Conservation (phyloP, 2,329 filamentous ascomycete species). For the Trichoderma sp. region DNA sequence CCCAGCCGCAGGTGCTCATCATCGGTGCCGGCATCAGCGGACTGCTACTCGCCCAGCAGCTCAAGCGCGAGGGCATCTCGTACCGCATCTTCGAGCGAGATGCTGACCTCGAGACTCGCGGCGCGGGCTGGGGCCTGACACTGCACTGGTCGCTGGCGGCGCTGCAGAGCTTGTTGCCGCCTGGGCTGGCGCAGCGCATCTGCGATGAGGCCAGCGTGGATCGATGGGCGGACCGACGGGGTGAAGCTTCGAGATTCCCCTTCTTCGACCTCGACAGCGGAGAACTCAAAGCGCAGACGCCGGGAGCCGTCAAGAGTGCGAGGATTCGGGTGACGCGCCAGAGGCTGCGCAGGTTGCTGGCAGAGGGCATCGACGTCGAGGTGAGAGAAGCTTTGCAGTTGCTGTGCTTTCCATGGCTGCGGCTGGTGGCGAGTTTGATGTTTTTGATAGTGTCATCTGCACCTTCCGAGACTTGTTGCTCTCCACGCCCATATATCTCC, state of each 20-base stretch:
- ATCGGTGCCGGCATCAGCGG: slow-evolving; percentile 45
- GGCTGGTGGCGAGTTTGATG: not conserved
- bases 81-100: slow-evolving; percentile 59
- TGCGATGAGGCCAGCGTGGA: slow-evolving; percentile 56
- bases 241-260: slow-evolving; percentile 53
- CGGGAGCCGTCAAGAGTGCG: slow-evolving; percentile 48
- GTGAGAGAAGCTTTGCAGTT: slow-evolving; percentile 36
- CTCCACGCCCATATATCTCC: not conserved
- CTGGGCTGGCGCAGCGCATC: slow-evolving; percentile 48
- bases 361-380: slow-evolving; percentile 50
- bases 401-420: not conserved
- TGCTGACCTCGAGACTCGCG: slow-evolving; percentile 49
- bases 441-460: not conserved
- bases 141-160: slow-evolving; percentile 63
- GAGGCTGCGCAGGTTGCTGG: slow-evolving; percentile 49
- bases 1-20: slow-evolving; percentile 39
- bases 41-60: slow-evolving; percentile 42
- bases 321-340: slow-evolving; percentile 52
- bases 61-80: slow-evolving; percentile 40
- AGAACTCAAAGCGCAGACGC: slow-evolving; percentile 46
- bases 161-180: slow-evolving; percentile 54
- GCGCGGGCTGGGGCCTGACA: slow-evolving; percentile 64
- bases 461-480: not conserved
- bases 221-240: slow-evolving; percentile 50
- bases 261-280: slow-evolving; percentile 59